A percentile compares a stretch with the other conserved stretches of the same genome.
phyloP scores from a whole-genome alignment of 2,329 filamentous ascomycete genomes.

The Epichloe uncinata region DNA sequence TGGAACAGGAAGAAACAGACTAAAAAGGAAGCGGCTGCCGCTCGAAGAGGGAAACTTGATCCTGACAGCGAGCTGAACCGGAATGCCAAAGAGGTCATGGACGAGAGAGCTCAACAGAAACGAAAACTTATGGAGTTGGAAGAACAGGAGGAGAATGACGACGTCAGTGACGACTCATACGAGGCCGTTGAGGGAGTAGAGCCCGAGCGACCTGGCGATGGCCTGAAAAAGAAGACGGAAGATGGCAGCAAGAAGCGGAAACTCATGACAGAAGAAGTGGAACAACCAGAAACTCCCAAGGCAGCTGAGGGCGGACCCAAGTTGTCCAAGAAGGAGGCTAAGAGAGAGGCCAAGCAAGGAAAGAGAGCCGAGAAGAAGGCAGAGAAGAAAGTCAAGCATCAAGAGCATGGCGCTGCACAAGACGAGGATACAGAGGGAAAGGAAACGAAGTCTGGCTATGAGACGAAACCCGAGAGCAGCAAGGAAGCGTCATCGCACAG shows the following conservation, averaged over 20 bases:
- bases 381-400: slow-evolving; percentile 20
- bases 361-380: slow-evolving; percentile 23
- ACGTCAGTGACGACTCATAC: slow-evolving; percentile 28
- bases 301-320: slow-evolving; percentile 36
- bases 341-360: slow-evolving; percentile 29
- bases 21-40: slow-evolving; percentile 71
- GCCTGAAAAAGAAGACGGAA: slow-evolving; percentile 36
- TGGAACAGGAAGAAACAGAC: slow-evolving; percentile 92
- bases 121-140: slow-evolving; percentile 59
- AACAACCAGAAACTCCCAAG: slow-evolving; percentile 17
- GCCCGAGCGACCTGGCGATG: slow-evolving; percentile 49
- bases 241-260: slow-evolving; percentile 45
- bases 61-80: slow-evolving; percentile 69
- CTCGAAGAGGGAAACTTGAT: slow-evolving; percentile 80
- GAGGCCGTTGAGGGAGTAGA: slow-evolving; percentile 41
- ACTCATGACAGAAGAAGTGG: slow-evolving; percentile 15
- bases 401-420: slow-evolving; percentile 7
- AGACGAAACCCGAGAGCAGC: background rate
- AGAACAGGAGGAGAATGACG: slow-evolving; percentile 28
- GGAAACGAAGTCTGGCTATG: slow-evolving; percentile 9
- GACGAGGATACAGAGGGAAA: slow-evolving; percentile 9
- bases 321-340: slow-evolving; percentile 39
- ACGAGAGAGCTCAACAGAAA: slow-evolving; percentile 65
- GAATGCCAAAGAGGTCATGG: slow-evolving; percentile 84
- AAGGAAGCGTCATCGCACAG: slow-evolving; percentile 14